Base-by-base conservation (phyloP, 2,329 filamentous ascomycete genomes). In the Sclerotinia subarctica region DNA sequence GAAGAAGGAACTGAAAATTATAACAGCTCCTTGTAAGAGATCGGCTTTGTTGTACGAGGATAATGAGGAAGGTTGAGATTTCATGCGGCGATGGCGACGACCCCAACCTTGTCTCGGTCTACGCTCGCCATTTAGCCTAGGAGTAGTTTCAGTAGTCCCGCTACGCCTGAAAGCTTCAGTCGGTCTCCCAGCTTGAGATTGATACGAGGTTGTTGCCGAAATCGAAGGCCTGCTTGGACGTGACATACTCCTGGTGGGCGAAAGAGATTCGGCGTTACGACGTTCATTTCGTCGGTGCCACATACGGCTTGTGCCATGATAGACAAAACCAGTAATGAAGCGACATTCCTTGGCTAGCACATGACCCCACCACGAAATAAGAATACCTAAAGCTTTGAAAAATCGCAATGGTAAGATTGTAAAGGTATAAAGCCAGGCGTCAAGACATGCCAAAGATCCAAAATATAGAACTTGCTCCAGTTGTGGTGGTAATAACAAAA, bases 361-460 rank as follows among this genome's bases (percentile, higher is more conserved):
- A 46, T 90, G 86, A 2, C 79, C 83, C 92, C 92, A 96, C 85
- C 94, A 98, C 69, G 86, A 85, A 13, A 88, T 78, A 35, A 99
- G 80, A 2, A 98, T 88, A 26, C 87, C 87, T 0, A 94, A 75
- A 0, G 95, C 94, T 69, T 94, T 90, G 66, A 91, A 78, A 74
- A 99, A 98, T 2, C 95, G 87, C 69, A 99, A 84, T 0, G 95
- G 95, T 0, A 99, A 82, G 56, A 99, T 97, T 0, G 95, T 99
- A 74, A 99, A 96, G 0, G 93, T 96, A 80, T 97, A 95, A 1
- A 99, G 85, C 93, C 94, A 99, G 1, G 94, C 91, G 78, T 99
- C 95, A 7, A 99, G 83, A 79, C 95, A 99, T 8, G 94, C 94
- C 46, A 98, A 80, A 0, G 92, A 89, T 8, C 95, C 95, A 79